Conservation (phyloP, 1,284 basidiomycete species). For the Naganishia sp. region DNA sequence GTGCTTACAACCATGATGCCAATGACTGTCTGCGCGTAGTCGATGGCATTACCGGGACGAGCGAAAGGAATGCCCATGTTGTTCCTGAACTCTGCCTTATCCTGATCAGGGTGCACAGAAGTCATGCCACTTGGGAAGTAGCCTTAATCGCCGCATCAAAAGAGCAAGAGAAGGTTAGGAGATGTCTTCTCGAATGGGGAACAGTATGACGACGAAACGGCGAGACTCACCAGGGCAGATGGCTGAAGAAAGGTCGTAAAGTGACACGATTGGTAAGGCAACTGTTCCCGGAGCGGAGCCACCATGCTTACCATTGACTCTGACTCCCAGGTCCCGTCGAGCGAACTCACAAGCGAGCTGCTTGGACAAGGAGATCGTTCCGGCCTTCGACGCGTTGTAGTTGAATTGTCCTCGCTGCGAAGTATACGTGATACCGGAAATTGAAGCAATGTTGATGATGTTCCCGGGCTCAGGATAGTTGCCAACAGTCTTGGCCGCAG, state of each 20-base stretch:
- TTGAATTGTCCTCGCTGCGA: conserved; percentile 50
- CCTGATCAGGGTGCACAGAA: conserved; percentile 37
- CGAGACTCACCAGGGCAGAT: neutral
- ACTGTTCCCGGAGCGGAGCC: neutral
- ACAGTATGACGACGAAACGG: neutral
- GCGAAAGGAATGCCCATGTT: conserved; percentile 48
- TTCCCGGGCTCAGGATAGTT: conserved; percentile 47
- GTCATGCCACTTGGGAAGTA: conserved; percentile 53
- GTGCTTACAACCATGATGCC: conserved; percentile 42
- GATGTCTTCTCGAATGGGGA: neutral
- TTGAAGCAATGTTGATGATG: conserved; percentile 47
- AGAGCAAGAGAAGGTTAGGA: neutral
- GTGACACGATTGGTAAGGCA: neutral
- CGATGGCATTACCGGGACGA: conserved; percentile 47
- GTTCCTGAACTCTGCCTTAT: conserved; percentile 38
- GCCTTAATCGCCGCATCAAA: conserved; percentile 39
- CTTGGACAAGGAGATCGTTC: conserved; percentile 43
- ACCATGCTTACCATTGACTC: conserved; percentile 41
- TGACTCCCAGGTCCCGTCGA: conserved; percentile 41
- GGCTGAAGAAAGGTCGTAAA: neutral
- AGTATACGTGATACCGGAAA: conserved; percentile 47
- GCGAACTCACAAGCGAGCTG: conserved; percentile 48
- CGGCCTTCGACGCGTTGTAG: conserved; percentile 50
- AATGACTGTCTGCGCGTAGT: conserved; percentile 50
- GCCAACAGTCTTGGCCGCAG: conserved; percentile 45